Base-by-base conservation (phyloP, 2,329 filamentous ascomycete species). In the Dothidotthia symphoricarpi region DNA sequence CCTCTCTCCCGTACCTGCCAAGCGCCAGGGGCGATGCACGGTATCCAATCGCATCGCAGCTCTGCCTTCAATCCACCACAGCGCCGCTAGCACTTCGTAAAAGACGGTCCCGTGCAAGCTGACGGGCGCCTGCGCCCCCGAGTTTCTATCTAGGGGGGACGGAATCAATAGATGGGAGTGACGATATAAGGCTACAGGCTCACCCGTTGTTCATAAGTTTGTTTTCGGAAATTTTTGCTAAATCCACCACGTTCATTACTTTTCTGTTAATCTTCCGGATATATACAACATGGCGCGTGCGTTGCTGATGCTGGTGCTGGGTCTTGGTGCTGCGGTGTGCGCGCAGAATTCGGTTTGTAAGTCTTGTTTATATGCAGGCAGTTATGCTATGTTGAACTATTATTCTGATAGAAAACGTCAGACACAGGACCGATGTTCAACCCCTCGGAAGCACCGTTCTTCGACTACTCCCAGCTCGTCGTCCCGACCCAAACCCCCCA, bases 341-440 rank as follows among this genome's bases (percentile, higher is more conserved):
- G 46, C 46, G 32, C 43, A 41, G 32, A 24, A 31, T 9, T 40
- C 43, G 13, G 36, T 4, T 6, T 39, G 46, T 49, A 37, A 31
- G 43, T 48, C 13, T 25, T 31, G n/a, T 31, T 24, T 7, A 16
- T 25, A 14, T 24, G n/a, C 19, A 31, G 17, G 24, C 15, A 5
- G 13, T 28, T 9, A 10, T 24, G 10, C 15, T 7, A 19, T 8
- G 12, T n/a, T n/a, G n/a, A n/a, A n/a, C n/a, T 14, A 8, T 12
- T 24, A 4, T 13, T 7, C 13, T 35, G 14, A 35, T 16, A 10
- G 13, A 7, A n/a, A 6, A 5, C 6, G 13, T 14, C 12, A 57
- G 54, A 50, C 27, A 47, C 43, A 13, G 49, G 47, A 25, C 51
- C 55, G 2, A 24, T 41, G 16, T 53, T 55, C 40, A 36, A 58